Base-by-base conservation (phyloP, 2,329 filamentous ascomycete species). In the Coleophoma eucalyptorum region DNA sequence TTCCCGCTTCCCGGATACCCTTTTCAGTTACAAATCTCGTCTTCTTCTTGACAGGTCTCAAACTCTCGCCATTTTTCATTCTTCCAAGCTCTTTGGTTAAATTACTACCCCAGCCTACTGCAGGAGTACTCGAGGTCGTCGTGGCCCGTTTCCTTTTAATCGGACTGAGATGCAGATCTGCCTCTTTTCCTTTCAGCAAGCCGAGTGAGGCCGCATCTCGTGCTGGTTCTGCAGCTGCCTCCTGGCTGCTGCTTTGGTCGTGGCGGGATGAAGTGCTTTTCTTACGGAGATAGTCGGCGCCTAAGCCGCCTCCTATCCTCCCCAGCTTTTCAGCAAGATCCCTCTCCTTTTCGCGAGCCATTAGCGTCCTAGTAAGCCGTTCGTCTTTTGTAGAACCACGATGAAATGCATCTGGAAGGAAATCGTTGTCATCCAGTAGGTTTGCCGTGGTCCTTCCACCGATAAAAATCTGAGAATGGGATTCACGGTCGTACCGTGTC, bases 11-110 rank as follows among this genome's bases (percentile, higher is more conserved):
- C 49, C 83, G 80, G 55, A 92, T 91, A 0, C 88, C 88, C 65
- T 86, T 89, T 40, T 84, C 83, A 21, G 88, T 90, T 38, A 91
- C 79, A 63, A 92, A 91, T n/a, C 87, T 76, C 47, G 87, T 91
- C 75, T 89, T 90, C 70, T 90, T 86, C 58, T 80, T 75, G 32
- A 82, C 76, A 0, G 80, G 81, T 16, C 60, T 53, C 8, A 81
- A 60, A 56, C 72, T 77, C 65, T 83, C 79, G 2, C 81, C 81
- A 4, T 82, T 75, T 62, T 78, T 83, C 83, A 86, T 85, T 55
- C 76, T 73, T 3, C 76, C 66, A 21, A 86, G 70, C 67, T 85
- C 84, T 38, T 77, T 73, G 52, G 69, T 73, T 7, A 86, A 66
- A 33, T 67, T 69, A 8, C 72, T 70, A 40, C 83, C 83, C 83